phyloP scores from a whole-genome alignment of 768 basidiomycete species.

The Tulasnella sp. region DNA sequence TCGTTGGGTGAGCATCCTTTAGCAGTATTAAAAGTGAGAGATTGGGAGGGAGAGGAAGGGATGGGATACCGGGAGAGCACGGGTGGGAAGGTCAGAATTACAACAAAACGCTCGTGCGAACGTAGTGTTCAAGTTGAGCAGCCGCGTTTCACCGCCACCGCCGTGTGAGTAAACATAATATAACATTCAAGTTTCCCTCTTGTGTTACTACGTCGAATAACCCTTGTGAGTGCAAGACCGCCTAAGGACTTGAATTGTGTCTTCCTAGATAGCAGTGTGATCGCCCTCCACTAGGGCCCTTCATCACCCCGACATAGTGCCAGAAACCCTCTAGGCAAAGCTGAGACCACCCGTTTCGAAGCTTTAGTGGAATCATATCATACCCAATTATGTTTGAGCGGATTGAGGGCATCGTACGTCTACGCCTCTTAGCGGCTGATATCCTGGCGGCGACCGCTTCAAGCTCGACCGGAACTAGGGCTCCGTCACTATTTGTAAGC shows the following conservation, averaged over 20 bases:
- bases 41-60: conserved; percentile 5
- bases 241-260: no score
- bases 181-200: neutral
- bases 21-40: neutral
- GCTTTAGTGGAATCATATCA: no score
- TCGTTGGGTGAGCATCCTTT: conserved; percentile 16
- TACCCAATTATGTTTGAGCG: no score
- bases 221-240: neutral
- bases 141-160: neutral
- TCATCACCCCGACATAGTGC: no score
- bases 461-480: no score
- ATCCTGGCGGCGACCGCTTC: no score
- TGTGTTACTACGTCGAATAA: neutral
- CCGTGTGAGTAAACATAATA: neutral
- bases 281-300: no score
- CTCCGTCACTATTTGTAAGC: no score
- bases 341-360: no score
- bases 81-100: conserved; percentile 7
- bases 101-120: conserved; percentile 11
- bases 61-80: conserved; percentile 4
- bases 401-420: no score
- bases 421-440: no score
- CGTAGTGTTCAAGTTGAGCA: neutral
- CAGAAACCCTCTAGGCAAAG: no score
- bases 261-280: neutral